These are phyloP conservation scores for Sutorius australiensis DNA, from an alignment of 768 basidiomycete genomes.

Conservation along the genomic window DNA sequence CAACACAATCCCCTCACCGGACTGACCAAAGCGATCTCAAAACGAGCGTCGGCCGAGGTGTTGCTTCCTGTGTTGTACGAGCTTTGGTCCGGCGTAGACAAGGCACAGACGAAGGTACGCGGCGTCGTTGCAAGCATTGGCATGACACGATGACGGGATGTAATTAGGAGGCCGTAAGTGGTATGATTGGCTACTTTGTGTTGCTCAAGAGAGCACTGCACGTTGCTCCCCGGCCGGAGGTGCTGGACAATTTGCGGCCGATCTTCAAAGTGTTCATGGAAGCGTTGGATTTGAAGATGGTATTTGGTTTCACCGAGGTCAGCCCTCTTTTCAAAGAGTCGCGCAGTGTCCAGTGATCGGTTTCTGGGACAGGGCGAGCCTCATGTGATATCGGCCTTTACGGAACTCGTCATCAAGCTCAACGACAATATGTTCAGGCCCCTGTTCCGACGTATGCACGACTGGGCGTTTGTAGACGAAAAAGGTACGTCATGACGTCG, in stretches of 20 bases:
- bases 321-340: not conserved
- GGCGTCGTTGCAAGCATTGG: no score
- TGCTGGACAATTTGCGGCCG: constrained; percentile 62
- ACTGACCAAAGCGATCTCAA: constrained; percentile 64
- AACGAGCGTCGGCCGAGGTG: constrained; percentile 62
- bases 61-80: constrained; percentile 63
- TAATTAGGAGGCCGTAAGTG: constrained; percentile 23
- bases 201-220: constrained; percentile 64
- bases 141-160: not conserved
- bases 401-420: constrained; percentile 86
- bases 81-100: constrained; percentile 46
- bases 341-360: not conserved
- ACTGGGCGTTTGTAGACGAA: constrained; percentile 83
- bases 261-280: constrained; percentile 79
- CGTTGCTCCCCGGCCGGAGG: constrained; percentile 55
- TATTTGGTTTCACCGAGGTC: constrained; percentile 30
- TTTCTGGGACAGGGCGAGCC: constrained; percentile 44
- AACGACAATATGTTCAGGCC: constrained; percentile 91
- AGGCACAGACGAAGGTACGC: constrained; percentile 37
- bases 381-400: constrained; percentile 66
- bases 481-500: constrained; percentile 34
- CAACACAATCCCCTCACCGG: constrained; percentile 31
- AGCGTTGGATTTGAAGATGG: constrained; percentile 56
- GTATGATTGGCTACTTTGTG: constrained; percentile 53
- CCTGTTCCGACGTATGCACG: constrained; percentile 85